Conservation (phyloP, 148 eudicot species). For the Chenopodium album region DNA sequence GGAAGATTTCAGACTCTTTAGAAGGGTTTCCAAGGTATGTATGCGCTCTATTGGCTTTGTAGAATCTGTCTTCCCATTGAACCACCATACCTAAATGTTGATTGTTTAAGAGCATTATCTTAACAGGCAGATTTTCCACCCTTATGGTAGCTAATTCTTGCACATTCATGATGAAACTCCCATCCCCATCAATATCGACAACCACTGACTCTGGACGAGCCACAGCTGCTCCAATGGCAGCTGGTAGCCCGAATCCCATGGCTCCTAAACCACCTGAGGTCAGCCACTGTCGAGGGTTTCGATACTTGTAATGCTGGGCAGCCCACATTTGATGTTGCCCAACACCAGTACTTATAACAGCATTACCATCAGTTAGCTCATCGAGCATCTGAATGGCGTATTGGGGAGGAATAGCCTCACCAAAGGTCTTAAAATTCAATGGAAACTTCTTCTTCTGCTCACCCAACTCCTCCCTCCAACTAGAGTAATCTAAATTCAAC, state of each 20-base stretch:
- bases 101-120: conserved; percentile 74
- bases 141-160: conserved; percentile 76
- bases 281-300: conserved; percentile 76
- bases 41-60: conserved; percentile 77
- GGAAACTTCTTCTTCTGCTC: conserved; percentile 63
- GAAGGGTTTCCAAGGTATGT: conserved; percentile 72
- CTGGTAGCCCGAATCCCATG: conserved; percentile 91
- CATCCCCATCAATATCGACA: conserved; percentile 90
- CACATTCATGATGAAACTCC: conserved; percentile 86
- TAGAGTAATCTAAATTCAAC: conserved; percentile 49
- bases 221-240: conserved; percentile 86
- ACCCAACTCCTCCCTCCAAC: conserved; percentile 60
- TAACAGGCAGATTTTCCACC: conserved; percentile 73
- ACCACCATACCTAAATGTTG: conserved; percentile 94
- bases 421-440: conserved; percentile 66
- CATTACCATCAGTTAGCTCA: conserved; percentile 67
- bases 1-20: conserved; percentile 52
- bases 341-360: conserved; percentile 74
- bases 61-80: conserved; percentile 87
- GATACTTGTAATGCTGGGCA: conserved; percentile 74
- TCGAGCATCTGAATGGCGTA: conserved; percentile 78
- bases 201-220: conserved; percentile 71
- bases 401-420: conserved; percentile 86
- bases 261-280: conserved; percentile 86
- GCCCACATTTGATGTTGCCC: conserved; percentile 98